Evolutionary conservation across 192 early-diverging fungal genomes (phyloP).

Genomic region (Linnemannia schmuckeri): DNA sequence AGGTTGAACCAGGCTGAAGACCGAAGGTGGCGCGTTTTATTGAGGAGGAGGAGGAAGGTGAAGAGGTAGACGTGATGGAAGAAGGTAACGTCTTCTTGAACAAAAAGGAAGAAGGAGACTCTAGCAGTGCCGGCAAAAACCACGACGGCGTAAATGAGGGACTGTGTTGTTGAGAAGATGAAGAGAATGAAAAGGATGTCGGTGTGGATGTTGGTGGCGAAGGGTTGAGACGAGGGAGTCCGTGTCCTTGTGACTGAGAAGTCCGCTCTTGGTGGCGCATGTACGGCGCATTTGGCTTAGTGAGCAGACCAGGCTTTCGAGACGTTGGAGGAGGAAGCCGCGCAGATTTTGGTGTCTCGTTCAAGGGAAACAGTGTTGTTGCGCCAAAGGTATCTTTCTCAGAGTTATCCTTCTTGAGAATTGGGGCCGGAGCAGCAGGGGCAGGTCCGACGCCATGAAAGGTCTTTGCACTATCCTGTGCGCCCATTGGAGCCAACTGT

Average conservation of each 20-base stretch:
- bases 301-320: neutral
- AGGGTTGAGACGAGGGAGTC: neutral
- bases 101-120: conserved; percentile 23
- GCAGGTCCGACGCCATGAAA: conserved; percentile 38
- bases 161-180: neutral
- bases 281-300: neutral
- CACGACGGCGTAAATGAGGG: neutral
- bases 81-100: conserved; percentile 9
- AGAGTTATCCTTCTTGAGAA: neutral
- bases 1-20: neutral
- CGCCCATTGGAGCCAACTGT: conserved; percentile 26
- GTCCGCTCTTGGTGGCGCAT: neutral
- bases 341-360: neutral
- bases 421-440: neutral
- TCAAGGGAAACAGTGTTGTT: neutral
- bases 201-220: conserved; percentile 1
- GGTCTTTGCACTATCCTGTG: conserved; percentile 32
- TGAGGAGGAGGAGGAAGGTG: neutral
- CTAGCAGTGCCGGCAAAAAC: conserved; percentile 19
- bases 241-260: neutral
- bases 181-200: neutral
- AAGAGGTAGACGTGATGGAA: neutral
- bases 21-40: neutral
- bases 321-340: neutral
- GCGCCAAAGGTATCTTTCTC: neutral